Base-by-base conservation (phyloP, 352 stramenopile species). In the Phytopythium cucurbitacearum region DNA sequence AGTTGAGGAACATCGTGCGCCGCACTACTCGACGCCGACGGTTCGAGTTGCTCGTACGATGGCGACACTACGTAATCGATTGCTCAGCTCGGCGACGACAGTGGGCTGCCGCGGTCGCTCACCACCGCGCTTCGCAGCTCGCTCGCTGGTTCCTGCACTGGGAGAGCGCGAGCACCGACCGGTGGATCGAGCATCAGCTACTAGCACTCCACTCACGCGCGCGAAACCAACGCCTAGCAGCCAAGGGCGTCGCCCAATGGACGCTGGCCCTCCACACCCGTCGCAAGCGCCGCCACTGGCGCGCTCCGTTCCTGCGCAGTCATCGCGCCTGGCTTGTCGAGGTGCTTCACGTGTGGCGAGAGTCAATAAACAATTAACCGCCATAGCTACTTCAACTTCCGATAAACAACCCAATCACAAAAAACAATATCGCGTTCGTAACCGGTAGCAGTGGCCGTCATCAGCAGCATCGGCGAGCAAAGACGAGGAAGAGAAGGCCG, bases 151-250 rank as follows among this genome's bases (percentile, higher is more conserved):
- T 83, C 32, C 57, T 41, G 16, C 73, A 79, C 43, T 83, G 73
- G 73, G 73, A 83, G 51, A 80, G 67, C 33, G 73, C 79, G n/a
- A 64, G 59, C 40, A 84, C 70, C 7, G 73, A 84, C 32, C 46
- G 33, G 39, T 84, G 73, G 68, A 56, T 76, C 39, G 45, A 65
- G 1, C 42, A 56, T 3, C 56, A 69, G 7, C 55, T 83, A 10
- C n/a, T 76, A 2, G 50, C 53, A 2, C 48, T 72, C 34, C 71
- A 82, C 38, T 51, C 51, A 5, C 53, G 47, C 9, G 28, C 42
- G 7, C 60, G 65, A 39, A 57, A 50, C 37, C 54, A 49, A 5
- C 43, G 34, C 36, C 41, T 41, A 28, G 36, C 52, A 8, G 46
- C 33, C 3, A 44, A 15, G 34, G 56, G 44, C 40, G 7, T 78